A percentile compares a stretch with the other conserved stretches of the same genome.
Evolutionary conservation across 2,329 filamentous ascomycete genomes (phyloP).

Genomic region (Alternaria sp.): DNA sequence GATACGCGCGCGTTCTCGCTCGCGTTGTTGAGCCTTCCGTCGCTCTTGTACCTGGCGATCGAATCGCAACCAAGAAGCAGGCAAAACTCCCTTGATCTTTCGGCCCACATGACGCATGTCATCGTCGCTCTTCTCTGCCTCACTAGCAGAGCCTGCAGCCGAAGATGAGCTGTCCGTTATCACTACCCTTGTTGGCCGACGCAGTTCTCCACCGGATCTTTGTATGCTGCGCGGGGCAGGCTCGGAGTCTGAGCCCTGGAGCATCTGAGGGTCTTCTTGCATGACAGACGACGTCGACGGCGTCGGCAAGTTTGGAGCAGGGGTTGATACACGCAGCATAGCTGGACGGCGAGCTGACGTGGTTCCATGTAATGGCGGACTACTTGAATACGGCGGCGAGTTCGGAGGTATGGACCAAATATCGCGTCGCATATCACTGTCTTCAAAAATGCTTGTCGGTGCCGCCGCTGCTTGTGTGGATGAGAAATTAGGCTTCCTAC

Average conservation of each 20-base stretch:
- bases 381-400: constrained; percentile 51
- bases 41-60: constrained; percentile 49
- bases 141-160: constrained; percentile 26
- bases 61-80: constrained; percentile 58
- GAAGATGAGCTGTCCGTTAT: constrained; percentile 30
- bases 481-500: constrained; percentile 26
- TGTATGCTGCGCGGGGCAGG: constrained; percentile 18
- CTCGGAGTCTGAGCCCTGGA: constrained; percentile 31
- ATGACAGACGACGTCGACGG: constrained; percentile 42
- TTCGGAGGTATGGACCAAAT: constrained; percentile 50
- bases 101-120: constrained; percentile 46
- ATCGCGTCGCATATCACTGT: constrained; percentile 18
- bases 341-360: constrained; percentile 8
- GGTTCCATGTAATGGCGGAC: constrained; percentile 22
- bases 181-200: constrained; percentile 20
- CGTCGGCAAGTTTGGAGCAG: constrained; percentile 33
- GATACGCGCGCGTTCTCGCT: constrained; percentile 18
- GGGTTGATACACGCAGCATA: constrained; percentile 5
- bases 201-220: constrained; percentile 16
- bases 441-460: constrained; percentile 16
- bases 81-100: constrained; percentile 56
- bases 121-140: constrained; percentile 39
- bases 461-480: constrained; percentile 13
- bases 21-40: constrained; percentile 22
- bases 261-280: constrained; percentile 19